Conservation (phyloP, 1,139 yeast species). For the Blastobotrys illinoisensis region DNA sequence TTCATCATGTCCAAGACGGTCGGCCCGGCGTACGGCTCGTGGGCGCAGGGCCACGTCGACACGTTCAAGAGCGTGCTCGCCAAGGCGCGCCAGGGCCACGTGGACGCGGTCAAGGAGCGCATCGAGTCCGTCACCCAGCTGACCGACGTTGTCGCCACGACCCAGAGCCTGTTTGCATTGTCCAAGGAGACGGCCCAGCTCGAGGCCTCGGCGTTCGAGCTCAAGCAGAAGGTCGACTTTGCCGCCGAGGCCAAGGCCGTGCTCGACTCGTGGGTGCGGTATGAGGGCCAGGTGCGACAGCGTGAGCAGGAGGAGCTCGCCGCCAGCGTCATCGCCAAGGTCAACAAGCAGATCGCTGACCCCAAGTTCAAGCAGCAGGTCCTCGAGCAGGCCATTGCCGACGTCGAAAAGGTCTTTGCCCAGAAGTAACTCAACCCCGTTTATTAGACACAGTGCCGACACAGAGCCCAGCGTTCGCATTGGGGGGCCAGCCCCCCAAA, state of each 20-base stretch:
- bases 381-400: constrained; percentile 85
- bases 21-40: constrained; percentile 91
- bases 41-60: constrained; percentile 89
- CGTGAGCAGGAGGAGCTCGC: constrained; percentile 91
- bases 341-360: constrained; percentile 75
- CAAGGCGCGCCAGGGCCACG: constrained; percentile 85
- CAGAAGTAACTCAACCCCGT: constrained; percentile 2
- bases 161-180: constrained; percentile 84
- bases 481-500: background rate
- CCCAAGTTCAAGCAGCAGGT: constrained; percentile 93
- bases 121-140: constrained; percentile 81
- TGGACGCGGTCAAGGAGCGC: constrained; percentile 87
- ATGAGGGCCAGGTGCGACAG: constrained; percentile 95
- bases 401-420: constrained; percentile 77
- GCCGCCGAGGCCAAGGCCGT: constrained; percentile 90
- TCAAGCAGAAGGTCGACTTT: constrained; percentile 84
- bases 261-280: constrained; percentile 98
- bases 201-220: constrained; percentile 90
- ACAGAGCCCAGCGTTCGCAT: too few species aligned
- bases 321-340: constrained; percentile 79
- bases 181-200: constrained; percentile 95
- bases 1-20: constrained; percentile 77
- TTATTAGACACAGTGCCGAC: too few species aligned
- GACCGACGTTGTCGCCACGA: constrained; percentile 86
- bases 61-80: constrained; percentile 77